Evolutionary conservation across 371 early-diverging fungal species (phyloP).

Genomic region (Entomophthora muscae): DNA sequence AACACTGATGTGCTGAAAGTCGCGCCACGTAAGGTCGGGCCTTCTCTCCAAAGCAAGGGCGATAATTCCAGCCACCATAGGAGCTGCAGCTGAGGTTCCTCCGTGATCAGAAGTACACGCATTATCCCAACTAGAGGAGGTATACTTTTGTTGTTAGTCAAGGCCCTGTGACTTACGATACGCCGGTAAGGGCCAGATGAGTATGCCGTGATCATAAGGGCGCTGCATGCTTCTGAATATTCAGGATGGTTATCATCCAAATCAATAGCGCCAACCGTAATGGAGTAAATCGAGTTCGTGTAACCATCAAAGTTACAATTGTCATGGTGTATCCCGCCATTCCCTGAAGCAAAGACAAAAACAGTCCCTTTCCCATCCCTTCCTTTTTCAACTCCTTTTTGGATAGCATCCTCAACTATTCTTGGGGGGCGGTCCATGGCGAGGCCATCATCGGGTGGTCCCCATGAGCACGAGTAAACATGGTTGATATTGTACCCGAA

Average conservation of each 20-base stretch:
- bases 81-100: conserved; percentile 96
- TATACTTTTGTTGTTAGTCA: conserved; percentile 30
- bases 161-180: not conserved
- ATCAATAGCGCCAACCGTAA: conserved; percentile 85
- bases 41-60: conserved; percentile 62
- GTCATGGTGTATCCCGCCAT: conserved; percentile 65
- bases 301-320: conserved; percentile 96
- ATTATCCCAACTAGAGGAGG: conserved; percentile 58
- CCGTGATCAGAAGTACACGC: conserved; percentile 64
- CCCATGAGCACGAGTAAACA: conserved; percentile 92
- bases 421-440: conserved; percentile 75
- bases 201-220: conserved; percentile 75
- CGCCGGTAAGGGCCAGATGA: conserved; percentile 24
- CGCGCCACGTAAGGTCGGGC: conserved; percentile 87
- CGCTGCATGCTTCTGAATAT: conserved; percentile 83
- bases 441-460: conserved; percentile 81
- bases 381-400: conserved; percentile 67
- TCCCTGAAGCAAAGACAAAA: conserved; percentile 90
- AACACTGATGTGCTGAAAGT: conserved; percentile 70
- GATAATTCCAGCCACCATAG: conserved; percentile 81
- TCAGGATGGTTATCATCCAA: conserved; percentile 47
- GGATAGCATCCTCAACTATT: conserved; percentile 59
- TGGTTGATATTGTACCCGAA: conserved; percentile 70
- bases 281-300: conserved; percentile 86
- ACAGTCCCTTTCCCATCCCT: conserved; percentile 72